phyloP scores from a whole-genome alignment of 495 filamentous ascomycete genomes.

The Arthonia radiata region DNA sequence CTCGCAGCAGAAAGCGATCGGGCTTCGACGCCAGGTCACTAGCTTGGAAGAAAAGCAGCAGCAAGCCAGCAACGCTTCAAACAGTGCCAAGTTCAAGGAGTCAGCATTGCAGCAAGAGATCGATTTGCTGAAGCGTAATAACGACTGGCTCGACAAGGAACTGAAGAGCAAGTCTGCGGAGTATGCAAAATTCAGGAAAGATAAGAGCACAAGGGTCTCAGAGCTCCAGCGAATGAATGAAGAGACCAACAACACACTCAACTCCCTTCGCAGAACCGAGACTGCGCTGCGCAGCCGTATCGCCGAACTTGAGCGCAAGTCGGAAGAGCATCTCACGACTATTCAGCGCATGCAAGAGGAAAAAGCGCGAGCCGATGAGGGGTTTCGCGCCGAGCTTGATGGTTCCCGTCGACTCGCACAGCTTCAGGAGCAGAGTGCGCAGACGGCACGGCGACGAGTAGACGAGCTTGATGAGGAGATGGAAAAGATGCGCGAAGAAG shows the following conservation, averaged over 20 bases:
- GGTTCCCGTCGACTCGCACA: constrained; percentile 56
- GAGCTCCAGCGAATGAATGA: constrained; percentile 76
- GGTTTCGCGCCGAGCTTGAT: constrained; percentile 62
- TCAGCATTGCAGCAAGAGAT: constrained; percentile 73
- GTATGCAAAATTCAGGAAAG: constrained; percentile 73
- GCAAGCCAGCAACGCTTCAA: constrained; percentile 46
- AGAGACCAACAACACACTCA: constrained; percentile 48
- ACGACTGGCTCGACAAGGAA: constrained; percentile 78
- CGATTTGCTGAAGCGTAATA: constrained; percentile 60
- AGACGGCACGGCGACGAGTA: constrained; percentile 53
- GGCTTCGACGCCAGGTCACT: constrained; percentile 56
- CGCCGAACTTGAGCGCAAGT: constrained; percentile 63
- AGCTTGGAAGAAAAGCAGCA: constrained; percentile 60
- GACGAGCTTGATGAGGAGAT: constrained; percentile 57
- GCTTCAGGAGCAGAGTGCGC: constrained; percentile 58
- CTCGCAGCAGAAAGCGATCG: constrained; percentile 69
- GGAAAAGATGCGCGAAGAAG: constrained; percentile 57
- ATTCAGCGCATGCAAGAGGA: constrained; percentile 72
- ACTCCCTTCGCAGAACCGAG: constrained; percentile 54
- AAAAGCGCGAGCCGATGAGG: constrained; percentile 49
- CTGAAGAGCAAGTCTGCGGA: constrained; percentile 71
- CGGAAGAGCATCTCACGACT: constrained; percentile 53
- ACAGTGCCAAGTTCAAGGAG: constrained; percentile 62
- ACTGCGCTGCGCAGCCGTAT: constrained; percentile 53
- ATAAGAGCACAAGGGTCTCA: constrained; percentile 66